Percentiles rank a stretch among this genome's conserved stretches.
These are phyloP conservation scores for Priceomyces castillae DNA, from an alignment of 805 yeast genomes.

Conservation along the genomic window DNA sequence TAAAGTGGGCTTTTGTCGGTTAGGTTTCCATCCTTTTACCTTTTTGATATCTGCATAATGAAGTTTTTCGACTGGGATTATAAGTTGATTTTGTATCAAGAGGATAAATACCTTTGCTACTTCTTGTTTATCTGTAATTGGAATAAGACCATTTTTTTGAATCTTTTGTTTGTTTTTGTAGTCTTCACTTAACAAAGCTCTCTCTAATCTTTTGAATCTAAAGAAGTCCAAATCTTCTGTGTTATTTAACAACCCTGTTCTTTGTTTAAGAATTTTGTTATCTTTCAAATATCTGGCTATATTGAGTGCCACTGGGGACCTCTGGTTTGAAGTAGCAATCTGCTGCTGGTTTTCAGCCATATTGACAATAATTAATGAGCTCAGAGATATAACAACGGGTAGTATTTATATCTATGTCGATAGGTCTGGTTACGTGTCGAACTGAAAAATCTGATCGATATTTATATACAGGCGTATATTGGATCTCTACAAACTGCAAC, in stretches of 20 bases:
- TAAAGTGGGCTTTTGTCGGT: conserved; percentile 61
- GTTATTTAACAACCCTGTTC: conserved; percentile 75
- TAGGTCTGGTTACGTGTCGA: conserved; percentile 1
- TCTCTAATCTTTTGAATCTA: conserved; percentile 75
- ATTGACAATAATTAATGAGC: background rate
- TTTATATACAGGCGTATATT: conserved; percentile 3
- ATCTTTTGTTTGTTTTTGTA: conserved; percentile 54
- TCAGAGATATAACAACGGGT: background rate
- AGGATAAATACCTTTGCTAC: conserved; percentile 63
- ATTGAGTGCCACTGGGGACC: conserved; percentile 56
- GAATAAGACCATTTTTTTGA: conserved; percentile 42
- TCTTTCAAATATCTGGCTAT: conserved; percentile 71
- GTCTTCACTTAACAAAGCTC: conserved; percentile 74
- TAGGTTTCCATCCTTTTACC: conserved; percentile 56
- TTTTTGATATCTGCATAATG: conserved; percentile 65
- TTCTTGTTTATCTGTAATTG: conserved; percentile 46
- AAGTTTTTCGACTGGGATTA: conserved; percentile 74
- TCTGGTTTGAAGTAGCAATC: conserved; percentile 16
- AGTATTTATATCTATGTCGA: background rate
- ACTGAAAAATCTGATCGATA: background rate
- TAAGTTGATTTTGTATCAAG: conserved; percentile 69
- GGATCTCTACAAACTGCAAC: too few species aligned
- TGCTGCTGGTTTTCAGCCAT: conserved; percentile 7
- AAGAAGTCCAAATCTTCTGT: conserved; percentile 75
- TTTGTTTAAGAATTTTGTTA: conserved; percentile 66